These are phyloP conservation scores for Pisolithus albus DNA, from an alignment of 768 basidiomycete genomes.

Conservation along the genomic window DNA sequence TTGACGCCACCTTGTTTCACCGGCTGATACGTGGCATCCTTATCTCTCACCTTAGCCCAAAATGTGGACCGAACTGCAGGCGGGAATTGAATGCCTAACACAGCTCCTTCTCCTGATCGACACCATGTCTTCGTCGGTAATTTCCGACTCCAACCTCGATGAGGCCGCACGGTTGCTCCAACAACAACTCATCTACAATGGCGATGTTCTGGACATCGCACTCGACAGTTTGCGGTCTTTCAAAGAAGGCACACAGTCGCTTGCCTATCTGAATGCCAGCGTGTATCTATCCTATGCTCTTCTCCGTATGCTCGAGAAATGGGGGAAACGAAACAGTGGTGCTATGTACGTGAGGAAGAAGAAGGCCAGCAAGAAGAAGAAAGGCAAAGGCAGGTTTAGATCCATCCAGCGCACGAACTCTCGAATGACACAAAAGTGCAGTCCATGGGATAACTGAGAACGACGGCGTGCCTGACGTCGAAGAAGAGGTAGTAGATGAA, in stretches of 20 bases:
- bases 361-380: slow-evolving; percentile 47
- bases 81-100: slow-evolving; percentile 89
- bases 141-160: slow-evolving; percentile 37
- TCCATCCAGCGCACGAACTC: slow-evolving; percentile 16
- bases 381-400: slow-evolving; percentile 39
- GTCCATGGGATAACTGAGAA: slow-evolving; percentile 41
- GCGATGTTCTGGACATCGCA: slow-evolving; percentile 86
- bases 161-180: slow-evolving; percentile 80
- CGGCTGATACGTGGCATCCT: slow-evolving; percentile 8
- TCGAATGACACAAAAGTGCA: slow-evolving; percentile 13
- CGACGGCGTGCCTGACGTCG: slow-evolving; percentile 62
- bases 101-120: slow-evolving; percentile 89
- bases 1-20: slow-evolving; percentile 1
- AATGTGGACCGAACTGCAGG: slow-evolving; percentile 89
- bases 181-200: slow-evolving; percentile 91
- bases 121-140: slow-evolving; percentile 54
- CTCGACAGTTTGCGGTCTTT: slow-evolving; percentile 71
- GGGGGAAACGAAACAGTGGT: slow-evolving; percentile 63
- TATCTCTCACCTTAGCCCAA: slow-evolving; percentile 57
- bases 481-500: slow-evolving; percentile 49
- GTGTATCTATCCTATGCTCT: slow-evolving; percentile 79
- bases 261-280: slow-evolving; percentile 82
- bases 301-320: slow-evolving; percentile 85
- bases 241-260: slow-evolving; percentile 70
- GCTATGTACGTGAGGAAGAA: slow-evolving; percentile 70